A percentile compares a stretch with the other conserved stretches of the same genome.
phyloP scores from a whole-genome alignment of 192 early-diverging fungal species.

The Oehlia diaphana region DNA sequence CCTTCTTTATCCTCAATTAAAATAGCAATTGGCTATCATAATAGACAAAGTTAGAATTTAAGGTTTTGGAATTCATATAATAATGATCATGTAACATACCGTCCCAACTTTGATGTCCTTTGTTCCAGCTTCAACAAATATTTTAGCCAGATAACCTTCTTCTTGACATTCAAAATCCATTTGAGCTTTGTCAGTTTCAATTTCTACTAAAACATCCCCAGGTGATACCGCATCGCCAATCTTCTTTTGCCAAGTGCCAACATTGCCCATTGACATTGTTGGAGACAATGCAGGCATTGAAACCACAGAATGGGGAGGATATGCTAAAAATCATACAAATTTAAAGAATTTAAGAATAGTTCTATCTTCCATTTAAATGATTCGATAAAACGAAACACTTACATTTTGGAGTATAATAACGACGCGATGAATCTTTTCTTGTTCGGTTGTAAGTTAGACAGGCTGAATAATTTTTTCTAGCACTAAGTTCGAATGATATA shows the following conservation, averaged over 20 bases:
- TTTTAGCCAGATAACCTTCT: conserved; percentile 94
- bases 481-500: no score
- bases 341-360: no score
- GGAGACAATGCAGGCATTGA: conserved; percentile 98
- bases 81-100: conserved; percentile 41
- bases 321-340: conserved; percentile 45
- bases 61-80: not conserved
- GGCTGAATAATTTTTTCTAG: no score
- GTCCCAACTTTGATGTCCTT: conserved; percentile 87
- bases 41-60: not conserved
- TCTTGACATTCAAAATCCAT: conserved; percentile 99
- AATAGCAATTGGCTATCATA: conserved; percentile 77
- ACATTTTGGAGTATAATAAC: no score
- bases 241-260: conserved; percentile 92
- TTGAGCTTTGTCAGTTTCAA: conserved; percentile 99
- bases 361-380: no score
- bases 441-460: no score
- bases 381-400: no score
- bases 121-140: conserved; percentile 76
- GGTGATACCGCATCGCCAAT: conserved; percentile 86
- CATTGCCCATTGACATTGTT: conserved; percentile 95
- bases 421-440: no score
- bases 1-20: conserved; percentile 89
- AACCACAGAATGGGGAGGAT: conserved; percentile 81
- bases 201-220: conserved; percentile 92